A percentile compares a stretch with the other conserved stretches of the same genome.
Conservation (phyloP, 2,329 filamentous ascomycete genomes). For the Calonectria montana region DNA sequence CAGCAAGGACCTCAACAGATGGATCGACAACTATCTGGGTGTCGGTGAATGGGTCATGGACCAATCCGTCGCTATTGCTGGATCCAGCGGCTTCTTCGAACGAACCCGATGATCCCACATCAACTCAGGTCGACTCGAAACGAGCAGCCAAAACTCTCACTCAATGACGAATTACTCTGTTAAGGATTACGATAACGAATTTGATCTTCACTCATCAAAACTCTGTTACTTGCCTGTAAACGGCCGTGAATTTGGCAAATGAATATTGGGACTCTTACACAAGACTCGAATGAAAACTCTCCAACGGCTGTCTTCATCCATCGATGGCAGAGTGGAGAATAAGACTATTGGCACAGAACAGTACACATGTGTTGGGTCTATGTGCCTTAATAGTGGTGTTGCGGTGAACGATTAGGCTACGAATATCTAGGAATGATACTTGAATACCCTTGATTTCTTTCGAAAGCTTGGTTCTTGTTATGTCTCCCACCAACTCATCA, state of each 20-base stretch:
- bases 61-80: slow-evolving; percentile 91
- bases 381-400: slow-evolving; percentile 40
- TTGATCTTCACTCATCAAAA: not conserved
- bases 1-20: slow-evolving; percentile 84
- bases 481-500: too few species aligned
- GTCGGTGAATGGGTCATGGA: slow-evolving; percentile 99
- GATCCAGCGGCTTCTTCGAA: slow-evolving; percentile 91
- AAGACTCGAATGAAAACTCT: not conserved
- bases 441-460: slow-evolving; percentile 3
- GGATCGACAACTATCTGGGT: slow-evolving; percentile 93
- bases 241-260: slow-evolving; percentile 1
- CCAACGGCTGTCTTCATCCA: not conserved
- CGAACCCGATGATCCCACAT: slow-evolving; percentile 74
- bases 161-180: not conserved
- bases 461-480: not conserved
- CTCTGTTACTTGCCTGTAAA: slow-evolving; percentile 13
- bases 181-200: not conserved
- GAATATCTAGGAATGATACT: slow-evolving; percentile 37
- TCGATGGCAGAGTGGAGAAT: slow-evolving; percentile 10
- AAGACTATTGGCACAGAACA: slow-evolving; percentile 21
- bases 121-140: not conserved
- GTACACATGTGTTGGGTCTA: slow-evolving; percentile 18
- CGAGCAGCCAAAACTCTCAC: not conserved
- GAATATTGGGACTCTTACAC: slow-evolving; percentile 1
- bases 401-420: slow-evolving; percentile 36